Evolutionary conservation across 2,329 filamentous ascomycete species (phyloP), one percentile per base, ranked within the genome.

Genomic region (Claviceps monticola): DNA sequence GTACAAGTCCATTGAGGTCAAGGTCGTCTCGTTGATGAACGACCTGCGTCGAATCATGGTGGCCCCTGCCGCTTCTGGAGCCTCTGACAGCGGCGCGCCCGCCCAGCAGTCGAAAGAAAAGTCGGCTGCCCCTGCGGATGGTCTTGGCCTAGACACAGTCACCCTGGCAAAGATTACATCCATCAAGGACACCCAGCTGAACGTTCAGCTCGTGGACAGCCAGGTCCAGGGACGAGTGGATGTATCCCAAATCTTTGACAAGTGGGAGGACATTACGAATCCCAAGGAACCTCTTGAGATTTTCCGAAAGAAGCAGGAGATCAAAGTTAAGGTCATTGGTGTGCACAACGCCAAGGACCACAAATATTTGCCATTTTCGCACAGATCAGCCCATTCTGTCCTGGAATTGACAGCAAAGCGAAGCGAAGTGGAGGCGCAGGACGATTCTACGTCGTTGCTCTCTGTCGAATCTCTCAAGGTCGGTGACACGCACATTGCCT

Each of bases 281-380:
- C 79, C 83, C 53, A 95, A 91, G 67, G 74, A 81, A 29, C 91
- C 93, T 1, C 73, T 97, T n/a, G 59, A 62, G 52, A 76, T 78
- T 56, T 94, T 95, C 69, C 77, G 80, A 55, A 72, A 76, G 49
- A 85, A 86, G 58, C 80, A 91, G 53, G 71, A 82, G 46, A 68
- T 96, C 34, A 71, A 78, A 14, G 89, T 90, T 41, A 85, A 83
- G 61, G 78, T 96, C 39, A 74, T 97, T 38, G 91, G 90, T 56
- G 76, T 94, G 36, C 91, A 97, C 63, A 89, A 96, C 68, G 86
- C 89, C 48, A 83, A 85, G 58, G 94, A 88, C 60, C 88, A 96
- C 67, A 83, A 85, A 46, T 98, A 95, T 71, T 74, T 98, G 43
- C 90, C 93, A 2, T 87, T 98, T 60, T 86, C 86, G 39, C 91